Base-by-base conservation (phyloP, 768 basidiomycete species). In the Boletus reticulatus region DNA sequence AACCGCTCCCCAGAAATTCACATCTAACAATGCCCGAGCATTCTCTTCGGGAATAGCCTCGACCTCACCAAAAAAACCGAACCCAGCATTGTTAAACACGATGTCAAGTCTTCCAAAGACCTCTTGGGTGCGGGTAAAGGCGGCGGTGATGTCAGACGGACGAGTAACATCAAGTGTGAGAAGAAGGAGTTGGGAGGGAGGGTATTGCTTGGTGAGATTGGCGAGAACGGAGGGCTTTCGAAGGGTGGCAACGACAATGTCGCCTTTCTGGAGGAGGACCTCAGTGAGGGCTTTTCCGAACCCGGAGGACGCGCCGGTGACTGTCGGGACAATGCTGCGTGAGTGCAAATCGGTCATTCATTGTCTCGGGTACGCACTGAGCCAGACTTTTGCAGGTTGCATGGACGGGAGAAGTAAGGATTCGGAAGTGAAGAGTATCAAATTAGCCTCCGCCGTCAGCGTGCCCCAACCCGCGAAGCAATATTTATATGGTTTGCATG, bases 221-320 rank as follows among this genome's bases (percentile, higher is more conserved):
- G 51, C 37, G 20, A 76, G 62, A 12, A 51, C 63, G 9, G 56
- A 62, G 2, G 77, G 76, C 27, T 61, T 72, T 43, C 79, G 75
- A 14, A 76, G 64, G 12, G 78, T 76, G 6, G 79, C 76, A 46
- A 75, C 69, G 43, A 67, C 76, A 9, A 60, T 70, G 53, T 75
- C 75, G 8, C 76, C 76, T 10, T 66, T 60, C 4, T 41, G 45
- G 19, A 78, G 70, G 37, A 65, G 68, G n/a, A 50, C 45, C 48
- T 74, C 67, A 14, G 65, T 64, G 54, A 72, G 60, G 22, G 58
- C 36, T 16, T 60, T 69, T 6, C 76, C 76, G 47, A 79, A 70
- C 11, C 76, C 75, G 7, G 73, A 64, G 6, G 71, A 73, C 3
- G 73, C 62, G 22, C 75, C 75, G 16, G 73, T 50, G 43, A 53